Percentiles rank a stretch among this genome's conserved stretches.
Conservation (phyloP, 2,329 filamentous ascomycete genomes). For the Metarhizium guizhouense region DNA sequence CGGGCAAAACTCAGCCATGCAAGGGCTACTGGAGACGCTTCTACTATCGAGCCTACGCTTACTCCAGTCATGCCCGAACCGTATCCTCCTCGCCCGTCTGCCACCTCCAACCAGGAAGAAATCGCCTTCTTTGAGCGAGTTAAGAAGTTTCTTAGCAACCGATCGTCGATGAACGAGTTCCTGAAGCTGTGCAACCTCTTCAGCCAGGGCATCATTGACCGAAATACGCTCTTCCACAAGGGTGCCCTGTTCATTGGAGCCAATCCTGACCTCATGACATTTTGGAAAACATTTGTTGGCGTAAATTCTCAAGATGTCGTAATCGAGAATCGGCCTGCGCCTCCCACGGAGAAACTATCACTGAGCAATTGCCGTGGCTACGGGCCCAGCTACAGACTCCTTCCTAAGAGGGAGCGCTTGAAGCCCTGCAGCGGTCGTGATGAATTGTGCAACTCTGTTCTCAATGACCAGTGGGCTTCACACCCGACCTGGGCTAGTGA, state of each 20-base stretch:
- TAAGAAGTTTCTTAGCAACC: slow-evolving; percentile 92
- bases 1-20: slow-evolving; percentile 68
- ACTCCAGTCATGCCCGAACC: slow-evolving; percentile 84
- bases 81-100: slow-evolving; percentile 63
- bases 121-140: slow-evolving; percentile 91
- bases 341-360: slow-evolving; percentile 75
- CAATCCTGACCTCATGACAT: slow-evolving; percentile 80
- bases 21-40: slow-evolving; percentile 48
- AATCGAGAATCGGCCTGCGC: slow-evolving; percentile 68
- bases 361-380: slow-evolving; percentile 93
- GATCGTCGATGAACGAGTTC: slow-evolving; percentile 89
- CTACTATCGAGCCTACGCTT: slow-evolving; percentile 72
- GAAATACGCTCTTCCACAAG: slow-evolving; percentile 71
- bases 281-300: slow-evolving; percentile 77
- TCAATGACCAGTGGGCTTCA: slow-evolving; percentile 98
- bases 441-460: slow-evolving; percentile 82
- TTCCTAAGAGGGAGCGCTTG: slow-evolving; percentile 83
- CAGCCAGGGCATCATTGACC: slow-evolving; percentile 85
- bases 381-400: slow-evolving; percentile 85
- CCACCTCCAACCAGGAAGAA: slow-evolving; percentile 74
- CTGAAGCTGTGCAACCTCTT: slow-evolving; percentile 95
- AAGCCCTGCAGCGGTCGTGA: slow-evolving; percentile 92
- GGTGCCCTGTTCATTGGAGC: slow-evolving; percentile 79
- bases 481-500: slow-evolving; percentile 98
- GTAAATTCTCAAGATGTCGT: slow-evolving; percentile 69